Base-by-base conservation (phyloP, 2,329 filamentous ascomycete species). In the Emmonsiellopsis sp. region DNA sequence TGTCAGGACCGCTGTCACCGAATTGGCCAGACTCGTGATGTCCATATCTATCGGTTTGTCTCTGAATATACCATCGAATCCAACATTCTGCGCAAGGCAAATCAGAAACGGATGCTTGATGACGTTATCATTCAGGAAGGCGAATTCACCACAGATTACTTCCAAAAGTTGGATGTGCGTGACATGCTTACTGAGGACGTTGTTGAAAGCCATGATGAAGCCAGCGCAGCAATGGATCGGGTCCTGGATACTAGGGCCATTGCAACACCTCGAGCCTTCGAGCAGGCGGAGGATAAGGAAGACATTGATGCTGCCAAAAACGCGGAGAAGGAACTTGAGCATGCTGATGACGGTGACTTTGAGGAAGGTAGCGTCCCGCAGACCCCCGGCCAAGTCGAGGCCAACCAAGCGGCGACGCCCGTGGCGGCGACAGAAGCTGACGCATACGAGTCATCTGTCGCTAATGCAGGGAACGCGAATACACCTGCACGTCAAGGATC, bases 91-190 rank as follows among this genome's bases (percentile, higher is more conserved):
- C 88, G 92, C 58, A 97, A 97, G 65, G 90, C 90, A 10, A 94
- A 93, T 51, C 93, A 98, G 70, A 98, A 98, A 74, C 88, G 94
- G 62, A 90, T 98, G 82, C 80, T 98, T 0, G 93, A 98, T 63
- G 93, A 98, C 58, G 89, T 98, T 6, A 91, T 98, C 53, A 98
- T 98, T 60, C 94, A 98, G 66, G 93, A 97, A 67, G 93, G 93
- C 57, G 90, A 92, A 60, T 98, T 98, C 68, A 98, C 92, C 0
- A 98, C 93, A 0, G 93, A 98, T 63, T 91, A 95, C 68, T 92
- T 95, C 71, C 90, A 90, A 62, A 89, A 86, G 62, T 76, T 87
- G 43, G 74, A 80, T 2, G 84, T 86, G 49, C 78, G 81, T 39
- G 87, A 88, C 56, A 84, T 87, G 49, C 75, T 88, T 31, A 69